phyloP scores from a whole-genome alignment of 1,139 yeast genomes.

The Candida neerlandica region DNA sequence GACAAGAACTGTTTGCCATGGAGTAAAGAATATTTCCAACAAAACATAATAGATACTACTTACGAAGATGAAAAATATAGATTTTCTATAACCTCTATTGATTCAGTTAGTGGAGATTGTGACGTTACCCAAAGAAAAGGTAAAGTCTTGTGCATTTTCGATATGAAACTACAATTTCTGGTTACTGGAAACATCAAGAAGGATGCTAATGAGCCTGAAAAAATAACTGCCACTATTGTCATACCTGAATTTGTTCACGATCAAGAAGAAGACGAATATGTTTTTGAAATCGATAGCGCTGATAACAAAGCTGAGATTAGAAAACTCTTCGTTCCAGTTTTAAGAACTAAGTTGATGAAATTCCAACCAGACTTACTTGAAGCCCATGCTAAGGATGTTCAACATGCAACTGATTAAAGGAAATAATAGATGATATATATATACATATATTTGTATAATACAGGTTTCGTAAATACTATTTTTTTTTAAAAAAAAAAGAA shows the following conservation, averaged over 20 bases:
- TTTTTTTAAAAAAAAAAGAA: no score
- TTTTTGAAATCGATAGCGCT: conserved; percentile 49
- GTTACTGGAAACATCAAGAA: conserved; percentile 35
- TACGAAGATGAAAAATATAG: conserved; percentile 36
- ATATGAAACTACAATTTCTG: conserved; percentile 55
- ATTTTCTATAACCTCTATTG: conserved; percentile 41
- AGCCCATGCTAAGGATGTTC: conserved; percentile 63
- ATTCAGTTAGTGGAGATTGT: conserved; percentile 67
- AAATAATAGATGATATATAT: neutral
- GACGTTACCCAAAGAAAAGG: conserved; percentile 84
- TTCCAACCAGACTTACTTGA: conserved; percentile 64
- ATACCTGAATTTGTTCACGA: conserved; percentile 77
- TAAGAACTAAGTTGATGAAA: conserved; percentile 48
- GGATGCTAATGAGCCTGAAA: conserved; percentile 22
- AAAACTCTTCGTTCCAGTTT: conserved; percentile 52
- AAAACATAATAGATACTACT: conserved; percentile 41
- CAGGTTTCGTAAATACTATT: neutral
- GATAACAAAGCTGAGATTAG: conserved; percentile 42
- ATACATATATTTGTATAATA: neutral
- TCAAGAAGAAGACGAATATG: conserved; percentile 65
- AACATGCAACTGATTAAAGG: conserved; percentile 39
- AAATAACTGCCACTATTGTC: conserved; percentile 40
- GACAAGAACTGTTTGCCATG: conserved; percentile 79
- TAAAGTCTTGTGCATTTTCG: conserved; percentile 73
- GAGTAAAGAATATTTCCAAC: conserved; percentile 62